Evolutionary conservation across 768 basidiomycete species (phyloP).

Genomic region (Amanita phalloides): DNA sequence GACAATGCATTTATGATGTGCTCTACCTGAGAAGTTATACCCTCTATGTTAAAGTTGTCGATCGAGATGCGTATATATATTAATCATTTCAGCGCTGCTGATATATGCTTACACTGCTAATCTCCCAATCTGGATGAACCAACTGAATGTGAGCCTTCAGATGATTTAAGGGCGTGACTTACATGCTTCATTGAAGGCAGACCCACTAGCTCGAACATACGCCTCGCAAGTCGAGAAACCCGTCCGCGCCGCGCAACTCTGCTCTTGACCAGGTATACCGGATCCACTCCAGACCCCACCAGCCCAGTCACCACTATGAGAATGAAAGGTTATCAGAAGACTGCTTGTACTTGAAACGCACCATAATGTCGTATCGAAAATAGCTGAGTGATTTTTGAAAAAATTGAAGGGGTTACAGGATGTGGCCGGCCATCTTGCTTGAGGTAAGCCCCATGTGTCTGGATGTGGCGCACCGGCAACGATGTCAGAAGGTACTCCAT

Average conservation of each 20-base stretch:
- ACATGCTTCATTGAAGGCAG: slow-evolving; percentile 70
- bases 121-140: slow-evolving; percentile 61
- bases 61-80: not conserved
- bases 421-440: slow-evolving; percentile 70
- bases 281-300: slow-evolving; percentile 61
- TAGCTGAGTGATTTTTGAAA: slow-evolving; percentile 67
- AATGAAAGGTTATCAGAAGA: not conserved
- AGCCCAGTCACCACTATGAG: slow-evolving; percentile 79
- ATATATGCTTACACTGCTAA: slow-evolving; percentile 66
- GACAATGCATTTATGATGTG: not conserved
- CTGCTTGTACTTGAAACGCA: slow-evolving; percentile 20
- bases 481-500: slow-evolving; percentile 70
- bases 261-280: slow-evolving; percentile 75
- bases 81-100: slow-evolving; percentile 20
- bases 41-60: too few species aligned
- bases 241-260: slow-evolving; percentile 78
- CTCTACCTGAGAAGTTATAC: not conserved
- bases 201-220: slow-evolving; percentile 66
- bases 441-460: slow-evolving; percentile 61
- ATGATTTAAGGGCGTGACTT: slow-evolving; percentile 20
- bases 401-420: slow-evolving; percentile 68
- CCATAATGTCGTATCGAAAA: slow-evolving; percentile 86
- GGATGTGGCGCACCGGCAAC: slow-evolving; percentile 64
- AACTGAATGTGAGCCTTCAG: not conserved
- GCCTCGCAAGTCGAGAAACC: slow-evolving; percentile 73